Evolutionary conservation across 2,329 filamentous ascomycete genomes (phyloP), one percentile per base, ranked within the genome.

Genomic region (Xylariales sp.): DNA sequence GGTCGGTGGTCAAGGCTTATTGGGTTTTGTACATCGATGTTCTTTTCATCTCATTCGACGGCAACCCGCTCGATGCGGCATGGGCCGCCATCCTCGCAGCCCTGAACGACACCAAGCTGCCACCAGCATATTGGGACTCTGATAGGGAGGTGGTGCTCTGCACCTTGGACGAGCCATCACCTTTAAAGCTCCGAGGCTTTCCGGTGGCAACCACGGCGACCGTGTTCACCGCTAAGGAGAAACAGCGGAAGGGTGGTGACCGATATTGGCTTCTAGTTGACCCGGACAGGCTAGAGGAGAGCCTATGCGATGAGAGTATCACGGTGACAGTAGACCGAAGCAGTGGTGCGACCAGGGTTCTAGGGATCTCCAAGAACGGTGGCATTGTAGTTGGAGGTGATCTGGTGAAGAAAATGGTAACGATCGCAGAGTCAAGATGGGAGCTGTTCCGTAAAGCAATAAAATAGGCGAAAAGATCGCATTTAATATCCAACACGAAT

Each of bases 1-100:
- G 57, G 37, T 60, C 59, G 24, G 57, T 63, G 41, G 62, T 91
- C 10, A 91, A 86, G 57, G 93, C 85, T 0, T 97, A 94, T 61
- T 98, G 91, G 93, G 83, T 87, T 8, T 78, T 98, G 15, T 96
- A 95, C 62, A 86, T 98, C 48, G 91, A 97, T 56, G 73, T 96
- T n/a, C 77, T 96, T 55, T 93, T 95, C 64, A 83, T 98, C 49
- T 94, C 88, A 0, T 80, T 95, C 34, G 90, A 95, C 47, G 91
- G 91, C 5, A 95, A 93, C 53, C 79, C 88, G 2, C 90, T 97
- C 48, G 91, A 98, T 55, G 86, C 88, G 1, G 88, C 88, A 0
- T 97, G 91, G 90, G 76, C 84, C 1, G 82, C 88, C 11, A 74
- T 94, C 1, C 61, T 95, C 16, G 87, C 90, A 7, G 91, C 93